Base-by-base conservation (phyloP, 352 stramenopile genomes). In the Pythium folliculosum region DNA sequence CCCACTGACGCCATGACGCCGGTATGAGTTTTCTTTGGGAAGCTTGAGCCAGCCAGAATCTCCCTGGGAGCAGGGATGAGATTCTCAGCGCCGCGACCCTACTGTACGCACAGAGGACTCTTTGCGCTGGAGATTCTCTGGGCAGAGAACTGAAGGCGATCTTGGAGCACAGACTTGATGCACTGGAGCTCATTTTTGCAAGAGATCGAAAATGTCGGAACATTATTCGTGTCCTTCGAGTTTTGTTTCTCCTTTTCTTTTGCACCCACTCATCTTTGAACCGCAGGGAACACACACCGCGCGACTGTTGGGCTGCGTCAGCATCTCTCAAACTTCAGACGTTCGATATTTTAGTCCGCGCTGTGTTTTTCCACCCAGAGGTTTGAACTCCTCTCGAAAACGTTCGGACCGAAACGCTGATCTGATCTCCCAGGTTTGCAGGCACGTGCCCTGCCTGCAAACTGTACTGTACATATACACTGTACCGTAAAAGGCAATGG, bases 301-400 rank as follows among this genome's bases (percentile, higher is more conserved):
- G 43, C 16, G 43, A 48, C 43, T 48, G 5, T 6, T 48, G 44
- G 44, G 21, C 19, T 50, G 44, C 44, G 44, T 50, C 19, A 50
- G 44, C 44, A 50, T 50, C 44, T 47, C 40, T 47, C 48, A 60
- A 55, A 64, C 57, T 55, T 55, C 57, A 64, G 57, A 53, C 57
- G 37, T 64, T 64, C 57, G 57, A 64, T 55, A 64, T 55, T 64
- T 64, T 45, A 3, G 1, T 63, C 4, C 5, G 38, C 40, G 30
- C 17, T 13, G 51, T 57, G 49, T 44, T 3, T 54, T n/a, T 38
- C 27, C 27, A 5, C 2, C 27, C 27, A 32, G 27, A 22, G 43
- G 27, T 47, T 47, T 3, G 6, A 47, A 32, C 27, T 47, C 40
- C 40, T 47, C 40, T 16, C 40, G 40, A 47, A 47, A 47, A 47